A percentile compares a stretch with the other conserved stretches of the same genome.
These are phyloP conservation scores for Russula vinacea DNA, from an alignment of 768 basidiomycete species.

Conservation along the genomic window DNA sequence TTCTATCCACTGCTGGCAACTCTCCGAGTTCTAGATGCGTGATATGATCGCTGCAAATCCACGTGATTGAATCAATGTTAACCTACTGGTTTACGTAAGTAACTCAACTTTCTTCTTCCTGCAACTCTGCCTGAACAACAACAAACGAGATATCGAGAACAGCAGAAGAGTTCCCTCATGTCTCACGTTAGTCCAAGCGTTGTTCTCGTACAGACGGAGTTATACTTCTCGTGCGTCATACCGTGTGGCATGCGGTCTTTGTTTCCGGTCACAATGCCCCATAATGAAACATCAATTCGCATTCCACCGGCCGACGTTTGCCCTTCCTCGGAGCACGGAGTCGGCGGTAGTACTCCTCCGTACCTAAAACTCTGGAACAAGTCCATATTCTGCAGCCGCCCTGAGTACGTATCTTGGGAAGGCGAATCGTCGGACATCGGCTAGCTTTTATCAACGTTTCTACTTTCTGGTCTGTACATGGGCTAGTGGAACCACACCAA, in stretches of 20 bases:
- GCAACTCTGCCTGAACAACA: too few species aligned
- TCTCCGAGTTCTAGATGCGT: too few species aligned
- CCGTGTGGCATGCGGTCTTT: not conserved
- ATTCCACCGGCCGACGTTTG: not conserved
- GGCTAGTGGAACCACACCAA: not conserved
- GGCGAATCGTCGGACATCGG: constrained; percentile 6
- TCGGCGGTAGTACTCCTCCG: not conserved
- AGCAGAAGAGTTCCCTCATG: too few species aligned
- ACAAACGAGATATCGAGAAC: not conserved
- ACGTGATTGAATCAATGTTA: not conserved
- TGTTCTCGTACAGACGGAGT: too few species aligned
- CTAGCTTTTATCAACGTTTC: not conserved
- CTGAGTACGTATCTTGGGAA: constrained; percentile 3
- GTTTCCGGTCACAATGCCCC: not conserved
- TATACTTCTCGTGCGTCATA: constrained; percentile 22
- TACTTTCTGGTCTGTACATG: constrained; percentile 4
- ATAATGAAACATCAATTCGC: not conserved
- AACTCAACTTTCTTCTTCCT: too few species aligned
- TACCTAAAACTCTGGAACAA: not conserved
- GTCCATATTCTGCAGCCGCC: constrained; percentile 1
- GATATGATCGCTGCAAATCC: not conserved
- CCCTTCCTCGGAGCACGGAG: constrained; percentile 14
- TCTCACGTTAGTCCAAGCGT: too few species aligned
- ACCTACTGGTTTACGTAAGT: not conserved
- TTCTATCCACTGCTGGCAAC: too few species aligned